Base-by-base conservation (phyloP, 169 alveolate genomes). In the Babesia divergens region DNA sequence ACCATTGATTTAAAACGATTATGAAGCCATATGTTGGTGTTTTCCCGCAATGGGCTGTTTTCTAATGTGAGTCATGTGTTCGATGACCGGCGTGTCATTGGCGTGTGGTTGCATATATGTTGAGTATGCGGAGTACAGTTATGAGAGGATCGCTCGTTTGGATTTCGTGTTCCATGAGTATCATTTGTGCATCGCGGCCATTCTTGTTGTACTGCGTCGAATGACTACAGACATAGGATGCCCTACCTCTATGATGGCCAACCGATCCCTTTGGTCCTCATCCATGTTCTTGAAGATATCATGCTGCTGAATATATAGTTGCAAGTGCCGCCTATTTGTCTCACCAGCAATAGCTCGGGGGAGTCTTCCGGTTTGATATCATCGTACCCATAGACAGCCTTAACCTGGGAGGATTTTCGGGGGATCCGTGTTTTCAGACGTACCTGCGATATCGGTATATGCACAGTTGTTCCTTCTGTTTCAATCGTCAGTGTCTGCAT, bases 101-200 rank as follows among this genome's bases (percentile, higher is more conserved):
- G 34, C 58, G 38, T n/a, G 22, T 35, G 43, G 22, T 22, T 9
- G 83, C 52, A 31, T 79, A 35, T 75, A 79, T 68, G 52, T 68
- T 67, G 26, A 79, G 68, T 7, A 79, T 79, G 29, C 87, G 67
- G 37, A 79, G 46, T n/a, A 66, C 82, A 22, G 87, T 79, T 28
- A 79, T 49, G 31, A 79, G 52, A 1, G 82, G 68, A 49, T 79
- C 87, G 42, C 83, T 79, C 29, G 65, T 79, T 18, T 65, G 71
- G 47, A 79, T 42, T 24, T 79, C 83, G 31, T 66, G 54, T 47
- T 68, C 87, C 50, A 68, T 28, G 28, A 79, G 53, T 18, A 79
- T 35, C 22, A 58, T 18, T 29, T 34, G 66, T 16, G 49, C 28
- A 28, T 66, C 65, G 32, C 35, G 38, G 2, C 29, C 50, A 51